Base-by-base conservation (phyloP, 148 eudicot species). In the Persicaria maculosa region DNA sequence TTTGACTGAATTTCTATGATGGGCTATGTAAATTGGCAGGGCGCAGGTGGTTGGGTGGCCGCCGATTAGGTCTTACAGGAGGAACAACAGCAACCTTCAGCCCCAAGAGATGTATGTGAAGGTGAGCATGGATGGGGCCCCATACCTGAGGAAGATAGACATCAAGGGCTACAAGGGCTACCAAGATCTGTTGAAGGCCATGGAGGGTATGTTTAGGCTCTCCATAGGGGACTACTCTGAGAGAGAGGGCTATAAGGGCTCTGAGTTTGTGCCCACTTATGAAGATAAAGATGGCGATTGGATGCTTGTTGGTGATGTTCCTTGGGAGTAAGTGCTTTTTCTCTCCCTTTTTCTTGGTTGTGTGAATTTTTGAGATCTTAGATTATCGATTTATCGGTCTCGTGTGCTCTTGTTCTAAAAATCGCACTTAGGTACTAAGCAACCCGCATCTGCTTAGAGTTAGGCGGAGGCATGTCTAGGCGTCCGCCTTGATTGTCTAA, bases 291-390 rank as follows among this genome's bases (percentile, higher is more conserved):
- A 75, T 75, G 77, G 77, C 25, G 77, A 75, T 52, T 75, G 55
- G 77, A 75, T 75, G 77, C 77, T 75, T 16, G 77, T 75, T 58
- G 76, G 76, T 8, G 76, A 74, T 78, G 85, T 82, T 47, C 85
- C 85, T 7, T 85, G 86, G 88, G 84, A 81, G 84, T 79, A 85
- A 83, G 40, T 31, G 1, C 40, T 1, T 31, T 31, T 31, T 31
- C 40, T 31, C 1, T 31, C 40, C 1, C 40, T 31, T 31, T 31
- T 31, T 31, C 40, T 31, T 31, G 40, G 40, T 31, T 31, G 40
- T 31, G 40, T 31, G 40, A 31, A 31, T 31, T 31, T 31, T 2
- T 0, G 1, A 31, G 40, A 31, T 2, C 40, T 31, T 31, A 31
- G 40, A 31, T 31, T 31, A 31, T 1, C 40, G 40, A 31, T 31